These are phyloP conservation scores for Tetrahymena elliotti DNA, from an alignment of 73 alveolate species.

Conservation along the genomic window DNA sequence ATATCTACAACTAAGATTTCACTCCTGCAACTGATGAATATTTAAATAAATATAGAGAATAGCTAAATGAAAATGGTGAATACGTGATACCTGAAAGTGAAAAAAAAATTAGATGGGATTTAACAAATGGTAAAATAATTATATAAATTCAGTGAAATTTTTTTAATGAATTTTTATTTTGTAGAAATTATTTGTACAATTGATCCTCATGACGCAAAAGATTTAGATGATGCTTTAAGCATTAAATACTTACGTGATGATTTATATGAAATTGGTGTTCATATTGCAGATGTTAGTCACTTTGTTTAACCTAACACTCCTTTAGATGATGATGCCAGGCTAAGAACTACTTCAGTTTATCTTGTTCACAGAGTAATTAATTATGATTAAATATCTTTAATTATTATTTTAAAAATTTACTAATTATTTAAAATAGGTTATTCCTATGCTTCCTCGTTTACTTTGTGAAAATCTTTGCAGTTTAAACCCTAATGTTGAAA, in stretches of 20 bases:
- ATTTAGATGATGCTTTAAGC: conserved; percentile 68
- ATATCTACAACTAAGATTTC: conserved; percentile 86
- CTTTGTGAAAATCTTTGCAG: conserved; percentile 95
- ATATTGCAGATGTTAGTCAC: conserved; percentile 98
- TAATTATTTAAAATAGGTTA: neutral
- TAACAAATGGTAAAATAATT: conserved; percentile 52
- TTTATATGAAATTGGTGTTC: conserved; percentile 95
- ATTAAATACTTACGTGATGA: conserved; percentile 97
- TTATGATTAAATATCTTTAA: neutral
- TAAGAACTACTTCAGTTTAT: conserved; percentile 95
- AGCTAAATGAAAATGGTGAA: conserved; percentile 46
- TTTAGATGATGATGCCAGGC: conserved; percentile 93
- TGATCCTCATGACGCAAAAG: conserved; percentile 77
- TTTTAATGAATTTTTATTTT: neutral
- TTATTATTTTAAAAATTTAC: too few relatives aligned
- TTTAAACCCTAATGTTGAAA: conserved; percentile 78
- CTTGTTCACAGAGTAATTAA: conserved; percentile 90
- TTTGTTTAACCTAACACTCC: conserved; percentile 86
- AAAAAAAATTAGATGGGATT: conserved; percentile 72
- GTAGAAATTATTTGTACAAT: conserved; percentile 70
- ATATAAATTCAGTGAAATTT: neutral
- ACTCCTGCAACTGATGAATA: conserved; percentile 72
- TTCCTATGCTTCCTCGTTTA: conserved; percentile 93
- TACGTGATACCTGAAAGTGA: conserved; percentile 84
- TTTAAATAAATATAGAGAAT: conserved; percentile 48